phyloP scores from a whole-genome alignment of 768 basidiomycete species.

The Rubroboletus pulcherrimus region DNA sequence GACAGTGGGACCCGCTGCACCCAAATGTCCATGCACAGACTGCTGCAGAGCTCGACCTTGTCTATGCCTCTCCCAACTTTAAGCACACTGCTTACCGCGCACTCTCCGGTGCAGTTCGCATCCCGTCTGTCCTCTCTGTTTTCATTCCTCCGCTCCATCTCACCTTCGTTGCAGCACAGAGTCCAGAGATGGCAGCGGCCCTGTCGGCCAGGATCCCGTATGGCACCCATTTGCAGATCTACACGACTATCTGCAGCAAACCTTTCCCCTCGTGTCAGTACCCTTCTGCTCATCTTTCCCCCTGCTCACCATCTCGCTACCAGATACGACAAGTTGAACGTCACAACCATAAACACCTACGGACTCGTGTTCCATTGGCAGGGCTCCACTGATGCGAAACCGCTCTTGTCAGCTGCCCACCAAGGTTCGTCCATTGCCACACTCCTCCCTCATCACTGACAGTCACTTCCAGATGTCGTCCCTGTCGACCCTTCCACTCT shows the following conservation, averaged over 20 bases:
- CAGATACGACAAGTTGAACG: neutral
- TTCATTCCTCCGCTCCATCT: constrained; percentile 23
- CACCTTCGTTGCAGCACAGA: neutral
- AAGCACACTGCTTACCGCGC: constrained; percentile 26
- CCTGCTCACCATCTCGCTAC: neutral
- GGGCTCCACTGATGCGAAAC: neutral
- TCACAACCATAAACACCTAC: neutral
- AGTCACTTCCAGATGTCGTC: neutral
- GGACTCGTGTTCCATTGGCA: neutral
- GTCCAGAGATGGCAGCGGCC: neutral
- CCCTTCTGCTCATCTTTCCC: neutral
- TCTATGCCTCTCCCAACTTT: constrained; percentile 33
- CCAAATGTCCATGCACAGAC: constrained; percentile 28
- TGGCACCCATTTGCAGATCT: neutral
- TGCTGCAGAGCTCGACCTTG: constrained; percentile 25
- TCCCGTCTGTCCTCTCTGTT: constrained; percentile 29
- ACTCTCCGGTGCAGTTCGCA: constrained; percentile 34
- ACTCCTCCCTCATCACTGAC: neutral
- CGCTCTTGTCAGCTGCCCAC: neutral
- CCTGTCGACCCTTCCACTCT: neutral
- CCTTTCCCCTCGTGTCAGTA: neutral
- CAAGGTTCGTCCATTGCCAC: neutral
- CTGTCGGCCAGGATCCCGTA: neutral
- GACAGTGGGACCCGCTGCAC: constrained; percentile 27
- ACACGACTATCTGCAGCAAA: neutral